Conservation (phyloP, 2,329 filamentous ascomycete species). For the Talaromyces atroroseus region DNA sequence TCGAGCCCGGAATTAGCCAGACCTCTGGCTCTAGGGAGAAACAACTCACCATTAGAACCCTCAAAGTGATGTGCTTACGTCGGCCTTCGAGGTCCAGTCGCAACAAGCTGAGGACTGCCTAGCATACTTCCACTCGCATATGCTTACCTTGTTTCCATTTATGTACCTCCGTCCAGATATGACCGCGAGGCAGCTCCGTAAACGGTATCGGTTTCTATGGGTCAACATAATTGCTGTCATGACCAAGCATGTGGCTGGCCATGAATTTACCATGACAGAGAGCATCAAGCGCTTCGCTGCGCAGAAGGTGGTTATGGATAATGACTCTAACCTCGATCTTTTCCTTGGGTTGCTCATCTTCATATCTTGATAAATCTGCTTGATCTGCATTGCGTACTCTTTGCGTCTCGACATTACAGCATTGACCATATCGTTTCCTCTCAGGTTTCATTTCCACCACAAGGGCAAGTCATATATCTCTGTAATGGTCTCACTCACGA, state of each 20-base stretch:
- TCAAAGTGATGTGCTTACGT: neutral
- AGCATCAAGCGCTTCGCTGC: slow-evolving; percentile 3
- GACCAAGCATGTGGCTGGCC: neutral
- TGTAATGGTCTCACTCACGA: neutral
- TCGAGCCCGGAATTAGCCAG: neutral
- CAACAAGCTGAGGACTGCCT: slow-evolving; percentile 6
- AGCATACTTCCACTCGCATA: neutral
- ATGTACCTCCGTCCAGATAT: slow-evolving; percentile 2
- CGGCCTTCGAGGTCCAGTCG: neutral
- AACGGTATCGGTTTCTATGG: slow-evolving; percentile 5
- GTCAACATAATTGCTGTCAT: slow-evolving; percentile 6
- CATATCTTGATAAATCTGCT: slow-evolving; percentile 2
- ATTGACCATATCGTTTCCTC: neutral
- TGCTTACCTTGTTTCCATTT: slow-evolving; percentile 1
- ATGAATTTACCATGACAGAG: neutral
- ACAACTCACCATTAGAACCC: neutral
- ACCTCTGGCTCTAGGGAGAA: neutral
- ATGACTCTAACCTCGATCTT: slow-evolving; percentile 1
- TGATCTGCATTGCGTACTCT: neutral
- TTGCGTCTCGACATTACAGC: no score
- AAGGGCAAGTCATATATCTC: slow-evolving; percentile 1
- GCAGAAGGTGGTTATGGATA: slow-evolving; percentile 6
- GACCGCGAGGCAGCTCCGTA: slow-evolving; percentile 1
- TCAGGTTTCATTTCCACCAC: slow-evolving; percentile 4
- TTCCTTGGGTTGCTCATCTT: slow-evolving; percentile 3